phyloP scores from a whole-genome alignment of 2,329 filamentous ascomycete genomes.

The Hypoxylon sp. region DNA sequence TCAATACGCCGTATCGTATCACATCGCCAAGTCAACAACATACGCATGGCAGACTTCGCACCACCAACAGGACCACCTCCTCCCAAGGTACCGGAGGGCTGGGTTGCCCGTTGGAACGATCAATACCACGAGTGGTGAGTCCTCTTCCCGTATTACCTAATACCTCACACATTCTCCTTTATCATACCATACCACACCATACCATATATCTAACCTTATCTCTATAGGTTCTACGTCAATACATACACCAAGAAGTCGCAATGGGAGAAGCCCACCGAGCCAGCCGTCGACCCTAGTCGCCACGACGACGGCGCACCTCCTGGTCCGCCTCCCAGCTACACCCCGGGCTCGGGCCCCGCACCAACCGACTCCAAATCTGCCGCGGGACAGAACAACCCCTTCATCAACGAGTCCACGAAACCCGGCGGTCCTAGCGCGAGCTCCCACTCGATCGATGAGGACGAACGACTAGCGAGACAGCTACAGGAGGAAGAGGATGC shows the following conservation, averaged over 20 bases:
- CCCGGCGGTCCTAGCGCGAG: slow-evolving; percentile 36
- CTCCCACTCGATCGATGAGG: slow-evolving; percentile 55
- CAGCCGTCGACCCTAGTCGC: slow-evolving; percentile 68
- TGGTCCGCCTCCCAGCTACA: slow-evolving; percentile 79
- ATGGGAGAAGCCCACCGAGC: slow-evolving; percentile 86
- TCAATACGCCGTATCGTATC: slow-evolving; percentile 19
- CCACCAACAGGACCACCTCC: slow-evolving; percentile 70
- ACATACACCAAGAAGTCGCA: slow-evolving; percentile 88
- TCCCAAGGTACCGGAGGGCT: slow-evolving; percentile 80
- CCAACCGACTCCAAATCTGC: slow-evolving; percentile 69
- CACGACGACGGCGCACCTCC: slow-evolving; percentile 59
- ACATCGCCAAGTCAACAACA: slow-evolving; percentile 26
- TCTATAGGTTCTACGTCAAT: slow-evolving; percentile 89
- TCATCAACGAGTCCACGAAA: slow-evolving; percentile 61
- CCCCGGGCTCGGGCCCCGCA: slow-evolving; percentile 62
- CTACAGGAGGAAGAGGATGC: slow-evolving; percentile 89
- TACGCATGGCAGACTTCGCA: slow-evolving; percentile 68
- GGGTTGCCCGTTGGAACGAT: slow-evolving; percentile 87
- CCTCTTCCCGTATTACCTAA: not conserved
- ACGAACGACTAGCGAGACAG: slow-evolving; percentile 74
- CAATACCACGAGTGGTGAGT: slow-evolving; percentile 84
- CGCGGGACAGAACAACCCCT: slow-evolving; percentile 71
- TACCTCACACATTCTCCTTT: not conserved
- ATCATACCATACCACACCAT: slow-evolving; percentile 6
- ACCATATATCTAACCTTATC: slow-evolving; percentile 31